Conservation (phyloP, 345 rosid species). For the Crucihimalaya himalaica region DNA sequence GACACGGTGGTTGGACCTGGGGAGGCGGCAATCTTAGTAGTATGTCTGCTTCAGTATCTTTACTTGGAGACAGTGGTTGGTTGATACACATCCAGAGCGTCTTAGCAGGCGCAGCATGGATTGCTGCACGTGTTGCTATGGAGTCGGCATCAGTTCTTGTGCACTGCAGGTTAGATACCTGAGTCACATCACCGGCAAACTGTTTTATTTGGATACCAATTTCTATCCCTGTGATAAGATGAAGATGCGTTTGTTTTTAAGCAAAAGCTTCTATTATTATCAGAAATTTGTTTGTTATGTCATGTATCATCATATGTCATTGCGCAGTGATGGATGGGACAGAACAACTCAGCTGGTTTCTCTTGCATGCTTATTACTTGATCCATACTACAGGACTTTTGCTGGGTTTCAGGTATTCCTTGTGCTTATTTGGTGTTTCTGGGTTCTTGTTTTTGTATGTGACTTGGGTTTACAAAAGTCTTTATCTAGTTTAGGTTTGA, state of each 20-base stretch:
- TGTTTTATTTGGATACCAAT: conserved; percentile 9
- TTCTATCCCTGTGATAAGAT: neutral
- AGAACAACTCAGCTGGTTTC: conserved; percentile 96
- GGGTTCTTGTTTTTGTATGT: conserved; percentile 15
- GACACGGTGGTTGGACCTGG: conserved; percentile 99
- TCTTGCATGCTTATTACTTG: conserved; percentile 89
- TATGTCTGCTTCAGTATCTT: conserved; percentile 99
- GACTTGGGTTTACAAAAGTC: neutral
- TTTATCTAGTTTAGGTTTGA: conserved; percentile 9
- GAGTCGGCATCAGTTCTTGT: conserved; percentile 97
- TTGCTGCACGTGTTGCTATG: conserved; percentile 88
- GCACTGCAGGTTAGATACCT: conserved; percentile 82
- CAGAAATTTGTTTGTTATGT: conserved; percentile 15
- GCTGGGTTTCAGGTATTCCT: conserved; percentile 86
- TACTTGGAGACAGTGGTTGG: conserved; percentile 99
- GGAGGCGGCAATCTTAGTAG: conserved; percentile 98
- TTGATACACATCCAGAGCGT: conserved; percentile 91
- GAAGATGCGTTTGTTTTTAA: conserved; percentile 12
- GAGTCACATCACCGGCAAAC: conserved; percentile 10
- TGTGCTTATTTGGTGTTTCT: conserved; percentile 26
- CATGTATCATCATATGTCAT: conserved; percentile 27
- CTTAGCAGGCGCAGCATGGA: conserved; percentile 99
- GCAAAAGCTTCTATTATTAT: conserved; percentile 1
- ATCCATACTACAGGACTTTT: conserved; percentile 94
- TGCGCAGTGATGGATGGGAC: conserved; percentile 97